These are phyloP conservation scores for Terana coerulea DNA, from an alignment of 768 basidiomycete species.

Conservation along the genomic window DNA sequence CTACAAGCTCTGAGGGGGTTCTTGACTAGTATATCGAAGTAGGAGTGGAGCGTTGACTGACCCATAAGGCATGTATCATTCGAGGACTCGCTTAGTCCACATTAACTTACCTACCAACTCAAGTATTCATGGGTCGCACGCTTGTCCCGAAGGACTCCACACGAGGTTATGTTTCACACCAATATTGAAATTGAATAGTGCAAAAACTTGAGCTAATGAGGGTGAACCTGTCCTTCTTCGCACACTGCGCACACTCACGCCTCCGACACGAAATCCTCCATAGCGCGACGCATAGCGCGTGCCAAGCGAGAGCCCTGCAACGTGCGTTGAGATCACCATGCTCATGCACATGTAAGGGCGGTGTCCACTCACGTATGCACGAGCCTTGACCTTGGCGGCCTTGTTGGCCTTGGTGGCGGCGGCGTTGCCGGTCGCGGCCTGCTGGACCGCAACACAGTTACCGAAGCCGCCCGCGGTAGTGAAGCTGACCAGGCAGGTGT, in stretches of 20 bases:
- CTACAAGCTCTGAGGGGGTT: constrained; percentile 39
- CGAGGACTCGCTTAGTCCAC: too few species aligned
- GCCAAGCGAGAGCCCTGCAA: constrained; percentile 13
- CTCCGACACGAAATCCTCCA: constrained; percentile 11
- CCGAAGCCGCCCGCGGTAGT: constrained; percentile 48
- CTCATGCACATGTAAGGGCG: neutral
- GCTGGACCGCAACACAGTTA: constrained; percentile 47
- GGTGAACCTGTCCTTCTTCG: too few species aligned
- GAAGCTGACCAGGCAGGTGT: constrained; percentile 51
- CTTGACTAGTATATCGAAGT: too few species aligned
- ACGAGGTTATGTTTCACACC: too few species aligned
- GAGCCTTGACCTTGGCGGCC: constrained; percentile 11
- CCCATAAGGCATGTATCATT: too few species aligned
- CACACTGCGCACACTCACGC: too few species aligned
- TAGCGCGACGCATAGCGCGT: constrained; percentile 9
- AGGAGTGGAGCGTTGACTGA: too few species aligned
- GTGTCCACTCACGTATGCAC: constrained; percentile 10
- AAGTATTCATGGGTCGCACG: too few species aligned
- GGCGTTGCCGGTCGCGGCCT: constrained; percentile 18
- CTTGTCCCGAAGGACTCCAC: too few species aligned
- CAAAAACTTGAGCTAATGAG: too few species aligned
- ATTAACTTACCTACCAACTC: too few species aligned
- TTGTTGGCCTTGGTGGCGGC: constrained; percentile 18
- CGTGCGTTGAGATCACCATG: neutral
- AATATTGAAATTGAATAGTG: too few species aligned